Evolutionary conservation across 768 basidiomycete genomes (phyloP).

Genomic region (Russula earlei): DNA sequence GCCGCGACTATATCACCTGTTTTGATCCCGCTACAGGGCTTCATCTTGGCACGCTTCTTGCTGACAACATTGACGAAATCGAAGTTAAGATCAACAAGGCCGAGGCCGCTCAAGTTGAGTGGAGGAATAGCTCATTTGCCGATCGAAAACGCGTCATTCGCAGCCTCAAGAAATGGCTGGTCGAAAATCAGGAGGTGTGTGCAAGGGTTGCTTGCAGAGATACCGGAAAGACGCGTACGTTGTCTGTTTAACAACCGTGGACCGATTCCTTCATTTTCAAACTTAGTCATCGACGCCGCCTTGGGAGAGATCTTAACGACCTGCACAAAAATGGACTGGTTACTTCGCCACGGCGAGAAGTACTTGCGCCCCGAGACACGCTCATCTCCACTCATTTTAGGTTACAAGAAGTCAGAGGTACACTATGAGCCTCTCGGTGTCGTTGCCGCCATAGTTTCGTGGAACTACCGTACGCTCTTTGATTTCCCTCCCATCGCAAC

Average conservation of each 20-base stretch:
- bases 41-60: constrained; percentile 68
- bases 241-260: neutral
- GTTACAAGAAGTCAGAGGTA: constrained; percentile 70
- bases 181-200: constrained; percentile 81
- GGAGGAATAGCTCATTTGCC: constrained; percentile 67
- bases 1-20: constrained; percentile 71
- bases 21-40: constrained; percentile 86
- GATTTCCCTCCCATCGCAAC: neutral
- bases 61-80: constrained; percentile 69
- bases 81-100: constrained; percentile 60
- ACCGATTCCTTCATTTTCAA: neutral
- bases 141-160: constrained; percentile 77
- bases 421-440: constrained; percentile 89
- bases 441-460: constrained; percentile 87
- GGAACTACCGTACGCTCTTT: constrained; percentile 73
- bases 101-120: constrained; percentile 54
- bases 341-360: constrained; percentile 77
- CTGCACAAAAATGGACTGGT: constrained; percentile 88
- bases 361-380: constrained; percentile 67
- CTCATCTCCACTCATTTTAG: constrained; percentile 53
- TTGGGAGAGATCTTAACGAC: constrained; percentile 95
- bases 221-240: constrained; percentile 88
- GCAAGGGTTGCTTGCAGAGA: constrained; percentile 87
- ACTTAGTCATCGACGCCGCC: constrained; percentile 81
- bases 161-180: constrained; percentile 85